A percentile compares a stretch with the other conserved stretches of the same genome.
phyloP scores from a whole-genome alignment of 768 basidiomycete genomes.

The Hygrophorus pudorinus region DNA sequence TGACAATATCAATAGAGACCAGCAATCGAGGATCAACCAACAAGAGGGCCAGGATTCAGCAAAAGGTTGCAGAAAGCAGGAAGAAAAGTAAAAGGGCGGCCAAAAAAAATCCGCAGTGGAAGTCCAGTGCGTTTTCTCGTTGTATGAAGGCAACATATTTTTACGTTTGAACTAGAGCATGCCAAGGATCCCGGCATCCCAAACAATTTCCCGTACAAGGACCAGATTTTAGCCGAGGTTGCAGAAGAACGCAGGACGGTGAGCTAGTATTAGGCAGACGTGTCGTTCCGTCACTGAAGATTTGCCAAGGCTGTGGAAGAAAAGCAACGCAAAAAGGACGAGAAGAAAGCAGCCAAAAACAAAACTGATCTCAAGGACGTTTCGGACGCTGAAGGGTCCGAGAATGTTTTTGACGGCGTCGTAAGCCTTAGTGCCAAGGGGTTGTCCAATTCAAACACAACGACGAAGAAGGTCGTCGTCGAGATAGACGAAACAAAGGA shows the following conservation, averaged over 20 bases:
- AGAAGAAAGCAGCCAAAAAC: slow-evolving; percentile 36
- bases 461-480: slow-evolving; percentile 17
- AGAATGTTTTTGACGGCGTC: slow-evolving; percentile 35
- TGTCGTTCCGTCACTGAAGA: neutral
- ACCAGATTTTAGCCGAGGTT: slow-evolving; percentile 86
- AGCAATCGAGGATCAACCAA: slow-evolving; percentile 71
- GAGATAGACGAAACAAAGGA: slow-evolving; percentile 30
- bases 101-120: slow-evolving; percentile 81
- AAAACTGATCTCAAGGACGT: slow-evolving; percentile 15
- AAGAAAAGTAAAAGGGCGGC: slow-evolving; percentile 67
- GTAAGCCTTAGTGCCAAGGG: slow-evolving; percentile 35
- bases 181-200: slow-evolving; percentile 91
- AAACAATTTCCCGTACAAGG: slow-evolving; percentile 89
- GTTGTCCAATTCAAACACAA: slow-evolving; percentile 22
- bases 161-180: slow-evolving; percentile 36
- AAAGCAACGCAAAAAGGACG: slow-evolving; percentile 57
- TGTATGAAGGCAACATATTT: slow-evolving; percentile 1
- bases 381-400: slow-evolving; percentile 20
- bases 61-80: slow-evolving; percentile 66
- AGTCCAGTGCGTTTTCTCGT: slow-evolving; percentile 55
- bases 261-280: slow-evolving; percentile 13
- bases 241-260: slow-evolving; percentile 73
- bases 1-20: slow-evolving; percentile 50
- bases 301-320: slow-evolving; percentile 60
- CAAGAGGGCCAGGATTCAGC: slow-evolving; percentile 60